These are phyloP conservation scores for Candida sp. DNA, from an alignment of 1,139 yeast genomes.

Conservation along the genomic window DNA sequence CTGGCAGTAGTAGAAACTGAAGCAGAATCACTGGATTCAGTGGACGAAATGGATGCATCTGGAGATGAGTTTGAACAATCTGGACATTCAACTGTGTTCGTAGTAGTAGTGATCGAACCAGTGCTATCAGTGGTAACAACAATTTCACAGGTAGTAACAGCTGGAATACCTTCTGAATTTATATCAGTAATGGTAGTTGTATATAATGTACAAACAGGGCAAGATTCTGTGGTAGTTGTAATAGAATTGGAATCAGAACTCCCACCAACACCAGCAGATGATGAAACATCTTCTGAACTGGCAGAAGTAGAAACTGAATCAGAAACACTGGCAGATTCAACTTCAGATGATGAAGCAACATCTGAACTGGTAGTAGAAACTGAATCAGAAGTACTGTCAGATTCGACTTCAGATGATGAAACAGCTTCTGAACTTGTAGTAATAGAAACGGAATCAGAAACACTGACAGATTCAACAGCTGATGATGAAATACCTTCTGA, in stretches of 20 bases:
- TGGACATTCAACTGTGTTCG: background rate
- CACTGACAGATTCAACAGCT: background rate
- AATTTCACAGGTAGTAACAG: background rate
- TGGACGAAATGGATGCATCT: conserved; percentile 5
- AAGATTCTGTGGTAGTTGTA: background rate
- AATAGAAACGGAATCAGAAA: background rate
- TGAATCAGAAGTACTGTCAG: background rate
- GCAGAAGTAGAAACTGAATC: background rate
- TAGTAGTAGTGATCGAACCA: background rate
- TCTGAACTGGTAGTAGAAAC: background rate
- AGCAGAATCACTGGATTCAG: background rate
- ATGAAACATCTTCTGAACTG: background rate
- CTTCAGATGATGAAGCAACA: background rate
- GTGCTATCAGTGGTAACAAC: background rate
- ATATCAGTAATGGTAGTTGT: conserved; percentile 15
- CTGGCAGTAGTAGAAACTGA: background rate
- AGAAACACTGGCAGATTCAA: background rate
- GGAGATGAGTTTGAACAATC: conserved; percentile 15
- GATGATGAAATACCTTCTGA: background rate
- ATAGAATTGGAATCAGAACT: background rate
- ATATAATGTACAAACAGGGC: conserved; percentile 13
- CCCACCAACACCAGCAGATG: no score
- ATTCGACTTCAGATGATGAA: background rate
- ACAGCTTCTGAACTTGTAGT: no score
- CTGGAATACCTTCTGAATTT: background rate